Conservation (phyloP, 441 rosid species). For the Adansonia madagascariensis region DNA sequence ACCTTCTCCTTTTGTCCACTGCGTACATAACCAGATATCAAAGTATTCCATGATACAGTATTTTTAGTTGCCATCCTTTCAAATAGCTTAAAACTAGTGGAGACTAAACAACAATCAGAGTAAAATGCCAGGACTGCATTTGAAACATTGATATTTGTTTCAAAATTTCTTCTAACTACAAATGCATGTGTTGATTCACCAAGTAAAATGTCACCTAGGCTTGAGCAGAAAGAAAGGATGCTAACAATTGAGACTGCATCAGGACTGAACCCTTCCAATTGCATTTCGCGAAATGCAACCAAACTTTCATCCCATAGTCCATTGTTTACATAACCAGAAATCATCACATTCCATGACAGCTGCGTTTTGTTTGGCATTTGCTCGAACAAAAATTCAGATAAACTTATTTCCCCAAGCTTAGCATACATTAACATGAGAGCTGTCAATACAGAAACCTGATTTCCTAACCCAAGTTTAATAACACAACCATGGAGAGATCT, state of each 20-base stretch:
- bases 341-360: conserved; percentile 42
- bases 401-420: conserved; percentile 32
- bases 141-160: conserved; percentile 32
- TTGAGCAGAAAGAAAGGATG: conserved; percentile 50
- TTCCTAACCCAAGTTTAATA: conserved; percentile 45
- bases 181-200: conserved; percentile 42
- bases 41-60: conserved; percentile 39
- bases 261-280: conserved; percentile 37
- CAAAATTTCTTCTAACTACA: conserved; percentile 34
- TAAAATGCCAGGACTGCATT: conserved; percentile 42
- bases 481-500: conserved; percentile 47
- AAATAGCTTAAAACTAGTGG: conserved; percentile 32
- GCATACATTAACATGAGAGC: conserved; percentile 38
- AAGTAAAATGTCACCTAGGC: conserved; percentile 31
- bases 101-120: conserved; percentile 26
- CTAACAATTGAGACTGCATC: conserved; percentile 48
- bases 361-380: conserved; percentile 38
- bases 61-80: conserved; percentile 30
- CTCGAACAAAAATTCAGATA: conserved; percentile 37
- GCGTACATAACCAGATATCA: conserved; percentile 35
- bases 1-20: conserved; percentile 33
- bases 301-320: conserved; percentile 41
- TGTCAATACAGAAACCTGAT: conserved; percentile 44
- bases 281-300: conserved; percentile 45
- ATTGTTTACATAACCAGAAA: conserved; percentile 38